phyloP scores from a whole-genome alignment of 352 stramenopile genomes.

The Chrysophaeum taylorii region DNA sequence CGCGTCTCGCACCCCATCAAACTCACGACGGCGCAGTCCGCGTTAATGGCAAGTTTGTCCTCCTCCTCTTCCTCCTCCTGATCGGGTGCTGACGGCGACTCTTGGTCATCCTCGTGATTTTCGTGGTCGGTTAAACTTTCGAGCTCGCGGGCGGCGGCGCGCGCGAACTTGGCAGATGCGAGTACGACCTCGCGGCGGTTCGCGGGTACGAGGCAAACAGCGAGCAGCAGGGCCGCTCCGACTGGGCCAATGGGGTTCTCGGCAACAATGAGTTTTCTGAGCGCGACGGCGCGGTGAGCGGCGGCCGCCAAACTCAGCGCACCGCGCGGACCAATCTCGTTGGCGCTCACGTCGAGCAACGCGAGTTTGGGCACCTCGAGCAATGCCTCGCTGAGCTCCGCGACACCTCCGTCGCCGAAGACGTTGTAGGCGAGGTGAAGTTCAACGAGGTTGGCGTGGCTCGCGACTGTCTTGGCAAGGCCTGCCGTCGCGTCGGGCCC shows the following conservation, averaged over 20 bases:
- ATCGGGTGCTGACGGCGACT: too few species aligned
- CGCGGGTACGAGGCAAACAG: too few species aligned
- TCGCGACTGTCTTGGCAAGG: too few species aligned
- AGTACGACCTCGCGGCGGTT: too few species aligned
- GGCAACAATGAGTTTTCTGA: background rate
- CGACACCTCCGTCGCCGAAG: slow-evolving; percentile 28
- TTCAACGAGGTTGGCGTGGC: slow-evolving; percentile 19
- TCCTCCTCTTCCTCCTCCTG: too few species aligned
- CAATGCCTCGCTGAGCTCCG: slow-evolving; percentile 24
- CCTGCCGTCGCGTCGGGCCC: background rate
- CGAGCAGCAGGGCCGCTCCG: too few species aligned
- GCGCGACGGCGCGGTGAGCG: background rate
- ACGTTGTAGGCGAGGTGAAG: slow-evolving; percentile 30
- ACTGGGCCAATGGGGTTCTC: background rate
- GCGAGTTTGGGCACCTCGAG: slow-evolving; percentile 21
- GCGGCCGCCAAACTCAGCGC: background rate
- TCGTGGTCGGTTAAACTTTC: too few species aligned
- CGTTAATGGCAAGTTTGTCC: too few species aligned
- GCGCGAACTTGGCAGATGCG: too few species aligned
- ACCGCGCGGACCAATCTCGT: slow-evolving; percentile 7
- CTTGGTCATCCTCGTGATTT: background rate
- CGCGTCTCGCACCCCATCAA: background rate
- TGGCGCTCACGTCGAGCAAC: slow-evolving; percentile 1
- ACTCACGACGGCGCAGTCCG: too few species aligned
- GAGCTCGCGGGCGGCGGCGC: background rate